A percentile compares a stretch with the other conserved stretches of the same genome.
Evolutionary conservation across 441 rosid species (phyloP).

Genomic region (Daphne laureola): DNA sequence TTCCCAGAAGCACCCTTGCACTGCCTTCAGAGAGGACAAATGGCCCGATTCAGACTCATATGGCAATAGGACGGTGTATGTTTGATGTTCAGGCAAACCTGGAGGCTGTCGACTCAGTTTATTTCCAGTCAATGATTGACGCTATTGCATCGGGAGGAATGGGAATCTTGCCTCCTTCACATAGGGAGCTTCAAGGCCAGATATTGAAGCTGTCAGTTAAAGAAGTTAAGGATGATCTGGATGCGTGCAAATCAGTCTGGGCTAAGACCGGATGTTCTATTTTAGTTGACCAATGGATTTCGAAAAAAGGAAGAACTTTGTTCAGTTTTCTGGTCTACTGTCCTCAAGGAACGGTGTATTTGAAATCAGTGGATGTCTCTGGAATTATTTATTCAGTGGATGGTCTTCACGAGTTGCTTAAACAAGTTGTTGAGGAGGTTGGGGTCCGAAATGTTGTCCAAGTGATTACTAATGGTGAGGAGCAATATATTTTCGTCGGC

Average conservation of each 20-base stretch:
- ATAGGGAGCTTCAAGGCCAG: slow-evolving; percentile 61
- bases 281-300: slow-evolving; percentile 54
- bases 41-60: slow-evolving; percentile 19
- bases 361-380: slow-evolving; percentile 58
- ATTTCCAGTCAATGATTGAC: slow-evolving; percentile 56
- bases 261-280: slow-evolving; percentile 63
- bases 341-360: slow-evolving; percentile 53
- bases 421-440: slow-evolving; percentile 62
- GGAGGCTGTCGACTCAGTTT: slow-evolving; percentile 48
- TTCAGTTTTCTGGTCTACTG: slow-evolving; percentile 53
- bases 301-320: slow-evolving; percentile 31
- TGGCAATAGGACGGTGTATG: slow-evolving; percentile 54
- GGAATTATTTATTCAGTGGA: slow-evolving; percentile 36
- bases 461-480: slow-evolving; percentile 59
- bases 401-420: slow-evolving; percentile 39
- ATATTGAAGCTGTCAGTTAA: slow-evolving; percentile 55
- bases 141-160: slow-evolving; percentile 42
- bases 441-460: slow-evolving; percentile 61
- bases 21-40: slow-evolving; percentile 22
- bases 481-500: slow-evolving; percentile 43
- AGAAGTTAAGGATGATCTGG: slow-evolving; percentile 47
- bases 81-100: slow-evolving; percentile 63
- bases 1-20: slow-evolving; percentile 9
- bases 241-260: slow-evolving; percentile 35
- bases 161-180: slow-evolving; percentile 36